A percentile compares a stretch with the other conserved stretches of the same genome.
Conservation (phyloP, 768 basidiomycete species). For the Mycena rosella region DNA sequence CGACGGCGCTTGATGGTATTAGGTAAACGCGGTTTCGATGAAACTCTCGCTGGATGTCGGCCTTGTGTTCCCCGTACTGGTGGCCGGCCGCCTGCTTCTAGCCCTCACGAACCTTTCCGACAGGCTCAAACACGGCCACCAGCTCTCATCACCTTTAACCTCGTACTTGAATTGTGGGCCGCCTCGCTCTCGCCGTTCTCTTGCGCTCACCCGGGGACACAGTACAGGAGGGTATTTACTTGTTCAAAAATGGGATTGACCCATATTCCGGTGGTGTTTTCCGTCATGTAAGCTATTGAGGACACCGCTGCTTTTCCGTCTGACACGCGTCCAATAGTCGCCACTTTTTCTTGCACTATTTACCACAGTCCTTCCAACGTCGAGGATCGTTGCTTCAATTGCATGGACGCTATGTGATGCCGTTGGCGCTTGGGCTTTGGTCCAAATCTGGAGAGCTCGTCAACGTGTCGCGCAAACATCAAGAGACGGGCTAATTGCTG, state of each 20-base stretch:
- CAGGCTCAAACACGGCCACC: slow-evolving; percentile 74
- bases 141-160: slow-evolving; percentile 85
- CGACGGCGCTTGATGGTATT: slow-evolving; percentile 3
- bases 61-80: slow-evolving; percentile 55
- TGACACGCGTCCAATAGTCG: slow-evolving; percentile 65
- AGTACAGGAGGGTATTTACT: slow-evolving; percentile 94
- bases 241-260: slow-evolving; percentile 81
- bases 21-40: slow-evolving; percentile 12
- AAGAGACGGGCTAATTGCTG: slow-evolving; percentile 73
- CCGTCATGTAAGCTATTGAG: slow-evolving; percentile 74
- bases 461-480: slow-evolving; percentile 61
- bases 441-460: slow-evolving; percentile 75
- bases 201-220: slow-evolving; percentile 35
- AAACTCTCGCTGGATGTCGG: slow-evolving; percentile 17
- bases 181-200: not conserved
- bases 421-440: slow-evolving; percentile 75
- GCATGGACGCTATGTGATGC: slow-evolving; percentile 82
- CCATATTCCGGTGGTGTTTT: slow-evolving; percentile 92
- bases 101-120: slow-evolving; percentile 63
- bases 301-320: slow-evolving; percentile 18
- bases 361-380: slow-evolving; percentile 74
- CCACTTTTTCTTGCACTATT: slow-evolving; percentile 84
- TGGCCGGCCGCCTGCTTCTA: slow-evolving; percentile 64
- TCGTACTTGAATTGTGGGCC: slow-evolving; percentile 81
- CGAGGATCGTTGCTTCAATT: slow-evolving; percentile 60